phyloP scores from a whole-genome alignment of 2,329 filamentous ascomycete species.

The Achaetomium macrosporum region DNA sequence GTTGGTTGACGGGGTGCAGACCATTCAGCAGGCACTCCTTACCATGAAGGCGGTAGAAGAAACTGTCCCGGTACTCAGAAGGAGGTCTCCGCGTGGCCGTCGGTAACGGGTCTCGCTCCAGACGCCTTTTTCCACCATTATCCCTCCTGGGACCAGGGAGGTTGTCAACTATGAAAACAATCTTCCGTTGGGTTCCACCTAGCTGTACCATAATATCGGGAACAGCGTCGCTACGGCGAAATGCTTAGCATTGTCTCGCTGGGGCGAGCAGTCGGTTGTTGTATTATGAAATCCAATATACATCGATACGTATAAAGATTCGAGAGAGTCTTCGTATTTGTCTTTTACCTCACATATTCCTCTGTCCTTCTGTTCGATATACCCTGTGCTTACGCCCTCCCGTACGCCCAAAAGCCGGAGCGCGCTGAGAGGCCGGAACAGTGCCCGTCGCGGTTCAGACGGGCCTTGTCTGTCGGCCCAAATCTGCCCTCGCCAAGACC shows the following conservation, averaged over 20 bases:
- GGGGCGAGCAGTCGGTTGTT: not conserved
- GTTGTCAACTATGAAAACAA: not conserved
- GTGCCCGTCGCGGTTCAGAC: too few relatives aligned
- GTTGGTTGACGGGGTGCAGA: conserved; percentile 53
- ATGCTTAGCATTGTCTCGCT: not conserved
- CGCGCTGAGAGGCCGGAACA: not conserved
- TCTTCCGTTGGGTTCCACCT: not conserved
- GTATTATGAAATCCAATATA: conserved; percentile 18
- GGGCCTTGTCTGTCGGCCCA: too few relatives aligned
- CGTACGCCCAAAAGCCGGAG: too few relatives aligned
- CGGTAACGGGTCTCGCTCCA: not conserved
- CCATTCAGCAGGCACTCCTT: conserved; percentile 38
- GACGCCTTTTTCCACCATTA: not conserved
- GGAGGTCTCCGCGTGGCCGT: not conserved
- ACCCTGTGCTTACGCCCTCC: not conserved
- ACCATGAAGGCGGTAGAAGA: conserved; percentile 13
- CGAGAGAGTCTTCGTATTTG: not conserved
- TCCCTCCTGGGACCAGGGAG: not conserved
- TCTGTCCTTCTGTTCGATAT: not conserved
- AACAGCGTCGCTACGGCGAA: not conserved
- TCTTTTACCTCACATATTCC: not conserved
- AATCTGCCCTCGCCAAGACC: too few relatives aligned
- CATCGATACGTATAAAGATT: conserved; percentile 13
- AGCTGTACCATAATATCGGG: not conserved
- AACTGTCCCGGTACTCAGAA: conserved; percentile 6